Base-by-base conservation (phyloP, 2,329 filamentous ascomycete genomes). In the Reticulascus tulasneorum region DNA sequence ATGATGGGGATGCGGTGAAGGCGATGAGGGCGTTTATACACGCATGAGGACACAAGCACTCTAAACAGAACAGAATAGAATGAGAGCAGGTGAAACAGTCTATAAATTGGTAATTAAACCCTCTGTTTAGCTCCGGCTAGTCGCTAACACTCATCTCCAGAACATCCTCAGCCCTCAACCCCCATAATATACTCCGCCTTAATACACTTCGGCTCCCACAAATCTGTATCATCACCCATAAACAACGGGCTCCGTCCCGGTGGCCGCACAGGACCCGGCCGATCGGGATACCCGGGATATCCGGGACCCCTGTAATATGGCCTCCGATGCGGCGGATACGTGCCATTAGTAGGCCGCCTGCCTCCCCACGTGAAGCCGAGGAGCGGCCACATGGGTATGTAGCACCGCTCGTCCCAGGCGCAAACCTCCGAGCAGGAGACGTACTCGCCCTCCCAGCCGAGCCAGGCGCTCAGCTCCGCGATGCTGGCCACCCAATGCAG, bases 1-100 rank as follows among this genome's bases (percentile, higher is more conserved):
- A 89, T 50, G 83, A 88, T 32, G 86, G 85, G 4, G 73, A 87
- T 52, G 75, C 75, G 2, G 69, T 82, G 24, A 71, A 76, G 57
- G 84, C 84, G 2, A 74, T 91, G 67, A 71, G 62, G 40, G 77
- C 79, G 1, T 88, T 54, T 44, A 45, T 66, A 15, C 40, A 45
- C 16, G 52, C 52, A 9, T 56, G 43, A 45, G 22, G n/a, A n/a
- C n/a, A n/a, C n/a, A n/a, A n/a, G n/a, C n/a, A n/a, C n/a, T n/a
- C n/a, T n/a, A n/a, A n/a, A n/a, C n/a, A n/a, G n/a, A n/a, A n/a
- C n/a, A n/a, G n/a, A n/a, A n/a, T n/a, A n/a, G n/a, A n/a, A n/a
- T n/a, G n/a, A n/a, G n/a, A n/a, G n/a, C n/a, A n/a, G n/a, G n/a
- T n/a, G n/a, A n/a, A n/a, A n/a, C n/a, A n/a, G n/a, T n/a, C n/a